Evolutionary conservation across 192 early-diverging fungal species (phyloP).

Genomic region (Blastocladiella britannica): DNA sequence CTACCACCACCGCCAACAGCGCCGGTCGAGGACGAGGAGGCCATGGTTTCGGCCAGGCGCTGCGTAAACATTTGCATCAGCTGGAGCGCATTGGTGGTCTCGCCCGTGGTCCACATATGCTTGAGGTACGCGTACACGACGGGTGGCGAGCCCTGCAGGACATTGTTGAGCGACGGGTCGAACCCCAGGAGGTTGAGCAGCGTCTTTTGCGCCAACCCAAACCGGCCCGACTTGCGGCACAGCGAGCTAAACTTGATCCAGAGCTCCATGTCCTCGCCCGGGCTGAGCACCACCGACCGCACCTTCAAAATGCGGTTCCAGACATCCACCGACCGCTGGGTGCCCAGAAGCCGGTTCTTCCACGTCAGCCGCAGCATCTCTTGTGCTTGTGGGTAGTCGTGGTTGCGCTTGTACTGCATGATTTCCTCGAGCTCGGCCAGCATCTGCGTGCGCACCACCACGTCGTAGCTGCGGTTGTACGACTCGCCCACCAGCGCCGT

Average conservation of each 20-base stretch:
- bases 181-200: conserved; percentile 42
- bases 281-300: conserved; percentile 66
- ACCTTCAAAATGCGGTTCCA: conserved; percentile 85
- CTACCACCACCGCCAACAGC: too few species aligned
- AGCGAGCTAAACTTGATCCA: conserved; percentile 91
- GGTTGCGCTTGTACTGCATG: conserved; percentile 63
- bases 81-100: conserved; percentile 40
- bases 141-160: conserved; percentile 28
- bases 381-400: conserved; percentile 56
- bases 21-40: too few species aligned
- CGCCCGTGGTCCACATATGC: conserved; percentile 59
- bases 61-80: conserved; percentile 60
- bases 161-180: conserved; percentile 24
- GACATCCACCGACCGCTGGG: conserved; percentile 80
- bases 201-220: conserved; percentile 59
- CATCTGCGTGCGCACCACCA: conserved; percentile 85
- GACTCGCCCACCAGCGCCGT: conserved; percentile 77
- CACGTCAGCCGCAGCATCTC: conserved; percentile 63
- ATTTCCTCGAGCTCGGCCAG: conserved; percentile 94
- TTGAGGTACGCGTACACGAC: conserved; percentile 86
- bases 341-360: conserved; percentile 62
- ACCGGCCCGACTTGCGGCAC: conserved; percentile 69
- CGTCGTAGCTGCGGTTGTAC: conserved; percentile 76
- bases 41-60: conserved; percentile 30
- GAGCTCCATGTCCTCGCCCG: conserved; percentile 81